These are phyloP conservation scores for Verticillium albo-atrum DNA, from an alignment of 2,329 filamentous ascomycete genomes.

Conservation along the genomic window DNA sequence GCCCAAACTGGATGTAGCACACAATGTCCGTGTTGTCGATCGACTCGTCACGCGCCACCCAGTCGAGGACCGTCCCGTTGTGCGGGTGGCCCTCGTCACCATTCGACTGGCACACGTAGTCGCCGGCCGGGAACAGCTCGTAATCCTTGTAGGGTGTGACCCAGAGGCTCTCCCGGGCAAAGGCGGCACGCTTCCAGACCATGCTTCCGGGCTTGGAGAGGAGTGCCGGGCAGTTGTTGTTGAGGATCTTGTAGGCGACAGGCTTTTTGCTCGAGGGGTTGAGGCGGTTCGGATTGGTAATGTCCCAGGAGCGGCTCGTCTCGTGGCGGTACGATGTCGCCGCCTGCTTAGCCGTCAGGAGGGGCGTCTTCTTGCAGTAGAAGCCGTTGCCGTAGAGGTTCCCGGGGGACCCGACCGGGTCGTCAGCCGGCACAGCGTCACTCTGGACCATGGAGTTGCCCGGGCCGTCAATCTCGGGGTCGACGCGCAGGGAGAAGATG, in stretches of 20 bases:
- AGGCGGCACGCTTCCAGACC: not conserved
- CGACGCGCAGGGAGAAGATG: conserved; percentile 47
- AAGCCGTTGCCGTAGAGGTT: conserved; percentile 47
- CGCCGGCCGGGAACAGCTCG: conserved; percentile 22
- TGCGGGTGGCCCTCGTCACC: conserved; percentile 10
- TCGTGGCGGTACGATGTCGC: conserved; percentile 33
- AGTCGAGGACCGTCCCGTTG: conserved; percentile 20
- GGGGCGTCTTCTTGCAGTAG: conserved; percentile 25
- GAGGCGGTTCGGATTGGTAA: conserved; percentile 22
- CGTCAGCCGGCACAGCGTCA: not conserved
- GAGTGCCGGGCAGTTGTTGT: not conserved
- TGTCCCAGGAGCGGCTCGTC: conserved; percentile 31
- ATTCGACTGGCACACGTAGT: conserved; percentile 28
- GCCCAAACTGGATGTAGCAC: conserved; percentile 41
- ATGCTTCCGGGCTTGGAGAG: not conserved
- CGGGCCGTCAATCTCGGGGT: conserved; percentile 49
- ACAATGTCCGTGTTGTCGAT: conserved; percentile 43
- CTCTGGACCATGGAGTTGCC: conserved; percentile 35
- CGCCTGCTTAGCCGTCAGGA: conserved; percentile 4
- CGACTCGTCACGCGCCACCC: conserved; percentile 36
- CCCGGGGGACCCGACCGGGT: conserved; percentile 21
- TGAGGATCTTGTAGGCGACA: conserved; percentile 20
- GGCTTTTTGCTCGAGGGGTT: conserved; percentile 26
- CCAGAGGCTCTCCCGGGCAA: conserved; percentile 15
- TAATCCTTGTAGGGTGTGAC: conserved; percentile 20